Evolutionary conservation across 495 filamentous ascomycete species (phyloP).

Genomic region (Parathielavia appendiculata): DNA sequence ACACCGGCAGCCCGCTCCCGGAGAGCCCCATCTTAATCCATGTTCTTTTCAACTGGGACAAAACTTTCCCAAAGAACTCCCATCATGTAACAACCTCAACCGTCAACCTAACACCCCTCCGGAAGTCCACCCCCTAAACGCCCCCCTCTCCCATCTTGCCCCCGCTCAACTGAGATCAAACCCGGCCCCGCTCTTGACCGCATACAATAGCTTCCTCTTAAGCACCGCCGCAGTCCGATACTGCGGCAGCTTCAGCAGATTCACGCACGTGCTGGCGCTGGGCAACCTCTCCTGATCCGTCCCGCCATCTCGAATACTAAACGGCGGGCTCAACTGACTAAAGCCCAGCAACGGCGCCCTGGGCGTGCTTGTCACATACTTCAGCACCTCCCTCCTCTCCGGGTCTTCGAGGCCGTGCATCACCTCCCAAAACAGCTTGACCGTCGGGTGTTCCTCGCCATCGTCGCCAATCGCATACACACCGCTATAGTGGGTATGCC

Average conservation of each 20-base stretch:
- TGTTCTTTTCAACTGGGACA: too few relatives aligned
- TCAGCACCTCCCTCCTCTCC: slow-evolving; percentile 79
- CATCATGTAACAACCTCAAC: background rate
- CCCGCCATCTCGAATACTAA: slow-evolving; percentile 86
- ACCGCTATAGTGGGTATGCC: slow-evolving; percentile 81
- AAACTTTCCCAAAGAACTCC: background rate
- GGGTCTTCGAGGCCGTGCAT: slow-evolving; percentile 67
- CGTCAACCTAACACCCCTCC: background rate
- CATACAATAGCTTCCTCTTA: slow-evolving; percentile 80
- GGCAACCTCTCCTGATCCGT: slow-evolving; percentile 74
- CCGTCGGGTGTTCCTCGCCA: slow-evolving; percentile 72
- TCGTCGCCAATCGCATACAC: slow-evolving; percentile 86
- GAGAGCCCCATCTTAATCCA: too few relatives aligned
- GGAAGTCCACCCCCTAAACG: background rate
- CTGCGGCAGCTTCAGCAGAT: slow-evolving; percentile 85
- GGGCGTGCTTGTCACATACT: slow-evolving; percentile 92
- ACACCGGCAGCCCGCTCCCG: too few relatives aligned
- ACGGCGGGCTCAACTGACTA: slow-evolving; percentile 73
- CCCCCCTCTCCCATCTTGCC: background rate
- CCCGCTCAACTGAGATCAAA: slow-evolving; percentile 76
- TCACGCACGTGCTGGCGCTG: slow-evolving; percentile 95
- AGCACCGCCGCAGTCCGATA: slow-evolving; percentile 61
- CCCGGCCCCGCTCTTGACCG: slow-evolving; percentile 84
- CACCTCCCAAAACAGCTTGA: slow-evolving; percentile 88
- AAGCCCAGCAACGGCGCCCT: slow-evolving; percentile 91